phyloP scores from a whole-genome alignment of 768 basidiomycete genomes.

The Scleroderma bovista region DNA sequence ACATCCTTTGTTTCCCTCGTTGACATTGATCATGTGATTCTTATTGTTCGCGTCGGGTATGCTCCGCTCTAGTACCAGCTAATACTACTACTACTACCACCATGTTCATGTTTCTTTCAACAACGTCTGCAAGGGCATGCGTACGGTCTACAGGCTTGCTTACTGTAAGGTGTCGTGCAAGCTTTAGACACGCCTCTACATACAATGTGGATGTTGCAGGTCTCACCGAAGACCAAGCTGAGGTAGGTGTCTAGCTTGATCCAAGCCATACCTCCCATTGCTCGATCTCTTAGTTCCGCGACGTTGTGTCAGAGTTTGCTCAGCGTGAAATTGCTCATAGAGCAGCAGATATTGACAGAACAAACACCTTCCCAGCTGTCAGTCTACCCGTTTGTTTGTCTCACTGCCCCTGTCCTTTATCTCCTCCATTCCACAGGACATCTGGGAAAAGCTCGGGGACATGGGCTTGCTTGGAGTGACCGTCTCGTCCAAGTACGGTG shows the following conservation, averaged over 20 bases:
- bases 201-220: constrained; percentile 75
- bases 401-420: background rate
- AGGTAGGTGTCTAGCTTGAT: constrained; percentile 41
- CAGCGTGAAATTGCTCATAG: constrained; percentile 80
- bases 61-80: background rate
- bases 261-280: background rate
- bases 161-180: background rate
- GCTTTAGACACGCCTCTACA: constrained; percentile 35
- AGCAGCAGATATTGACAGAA: constrained; percentile 81
- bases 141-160: constrained; percentile 1
- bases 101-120: constrained; percentile 11
- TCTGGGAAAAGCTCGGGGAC: constrained; percentile 84
- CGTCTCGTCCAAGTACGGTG: constrained; percentile 74
- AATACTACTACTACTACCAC: background rate
- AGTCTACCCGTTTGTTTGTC: constrained; percentile 11
- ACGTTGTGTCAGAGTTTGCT: constrained; percentile 74
- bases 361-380: constrained; percentile 76
- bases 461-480: constrained; percentile 94
- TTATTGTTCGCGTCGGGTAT: background rate
- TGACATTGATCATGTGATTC: constrained; percentile 1
- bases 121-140: constrained; percentile 9
- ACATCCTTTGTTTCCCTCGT: too few species aligned
- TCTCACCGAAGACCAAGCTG: constrained; percentile 71
- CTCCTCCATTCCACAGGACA: constrained; percentile 44
- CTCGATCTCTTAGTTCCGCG: constrained; percentile 56